A percentile compares a stretch with the other conserved stretches of the same genome.
phyloP scores from a whole-genome alignment of 2,329 filamentous ascomycete genomes.

The Chaetomiaceae sp. region DNA sequence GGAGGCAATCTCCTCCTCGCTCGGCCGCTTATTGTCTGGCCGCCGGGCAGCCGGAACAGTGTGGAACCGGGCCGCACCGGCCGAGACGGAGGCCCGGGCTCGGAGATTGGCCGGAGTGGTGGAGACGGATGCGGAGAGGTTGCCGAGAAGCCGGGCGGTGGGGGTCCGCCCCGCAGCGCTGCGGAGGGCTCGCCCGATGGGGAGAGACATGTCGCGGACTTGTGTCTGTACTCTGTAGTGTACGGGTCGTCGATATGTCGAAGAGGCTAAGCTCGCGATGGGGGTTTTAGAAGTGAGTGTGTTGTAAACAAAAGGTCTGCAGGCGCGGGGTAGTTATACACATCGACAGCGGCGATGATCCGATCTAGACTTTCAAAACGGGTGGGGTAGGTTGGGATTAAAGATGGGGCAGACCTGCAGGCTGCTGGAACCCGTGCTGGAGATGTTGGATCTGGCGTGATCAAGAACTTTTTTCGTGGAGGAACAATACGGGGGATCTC shows the following conservation, averaged over 20 bases:
- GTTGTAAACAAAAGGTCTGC: neutral
- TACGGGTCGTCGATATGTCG: no score
- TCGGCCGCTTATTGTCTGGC: neutral
- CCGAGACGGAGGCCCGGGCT: neutral
- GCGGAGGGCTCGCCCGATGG: neutral
- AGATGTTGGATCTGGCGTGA: neutral
- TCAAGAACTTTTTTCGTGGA: neutral
- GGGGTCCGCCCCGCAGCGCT: neutral
- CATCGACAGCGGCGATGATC: neutral
- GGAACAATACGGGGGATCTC: neutral
- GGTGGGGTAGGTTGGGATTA: neutral
- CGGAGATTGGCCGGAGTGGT: constrained; percentile 1
- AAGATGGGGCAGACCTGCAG: constrained; percentile 6
- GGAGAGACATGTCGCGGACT: constrained; percentile 3
- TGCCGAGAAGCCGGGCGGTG: neutral
- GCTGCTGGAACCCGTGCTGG: constrained; percentile 1
- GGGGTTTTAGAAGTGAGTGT: no score
- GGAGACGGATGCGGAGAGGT: neutral
- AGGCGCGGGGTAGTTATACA: constrained; percentile 11
- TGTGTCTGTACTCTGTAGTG: neutral
- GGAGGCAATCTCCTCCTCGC: neutral
- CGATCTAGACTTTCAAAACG: neutral
- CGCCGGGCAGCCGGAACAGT: neutral
- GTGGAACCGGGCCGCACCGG: constrained; percentile 5
- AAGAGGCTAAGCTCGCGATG: no score